phyloP scores from a whole-genome alignment of 2,329 filamentous ascomycete genomes.

The Didymella lethalis region DNA sequence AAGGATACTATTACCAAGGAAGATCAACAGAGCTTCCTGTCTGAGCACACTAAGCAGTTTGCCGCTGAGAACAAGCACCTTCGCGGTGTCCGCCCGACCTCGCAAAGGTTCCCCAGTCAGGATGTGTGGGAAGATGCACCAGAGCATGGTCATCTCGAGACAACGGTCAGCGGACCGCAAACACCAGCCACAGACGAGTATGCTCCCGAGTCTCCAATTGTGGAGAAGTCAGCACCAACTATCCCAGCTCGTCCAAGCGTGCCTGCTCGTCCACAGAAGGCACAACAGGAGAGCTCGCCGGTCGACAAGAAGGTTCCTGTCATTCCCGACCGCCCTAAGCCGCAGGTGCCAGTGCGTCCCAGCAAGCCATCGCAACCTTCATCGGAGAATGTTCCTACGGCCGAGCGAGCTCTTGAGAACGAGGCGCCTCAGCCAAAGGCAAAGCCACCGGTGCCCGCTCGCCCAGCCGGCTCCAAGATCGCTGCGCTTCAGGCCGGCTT shows the following conservation, averaged over 20 bases:
- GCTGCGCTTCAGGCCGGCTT: constrained; percentile 90
- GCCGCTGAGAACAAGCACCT: constrained; percentile 64
- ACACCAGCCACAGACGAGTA: constrained; percentile 58
- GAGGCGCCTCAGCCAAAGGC: constrained; percentile 64
- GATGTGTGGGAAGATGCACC: constrained; percentile 96
- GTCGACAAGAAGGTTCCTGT: constrained; percentile 61
- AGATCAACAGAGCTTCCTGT: constrained; percentile 54
- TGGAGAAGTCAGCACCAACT: constrained; percentile 35
- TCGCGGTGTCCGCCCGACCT: constrained; percentile 61
- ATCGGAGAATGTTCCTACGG: constrained; percentile 47
- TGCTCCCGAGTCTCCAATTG: constrained; percentile 43
- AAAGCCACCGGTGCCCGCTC: constrained; percentile 84
- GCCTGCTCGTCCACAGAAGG: constrained; percentile 47
- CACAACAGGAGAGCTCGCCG: constrained; percentile 52
- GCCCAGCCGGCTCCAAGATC: constrained; percentile 84
- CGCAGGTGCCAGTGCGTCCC: constrained; percentile 67
- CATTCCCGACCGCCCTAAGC: constrained; percentile 68
- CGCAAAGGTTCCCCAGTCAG: constrained; percentile 82
- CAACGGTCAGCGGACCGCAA: constrained; percentile 69
- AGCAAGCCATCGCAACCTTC: constrained; percentile 60
- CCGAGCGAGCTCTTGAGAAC: constrained; percentile 35
- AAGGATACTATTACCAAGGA: constrained; percentile 54
- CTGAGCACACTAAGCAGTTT: constrained; percentile 61
- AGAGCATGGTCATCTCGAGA: constrained; percentile 80
- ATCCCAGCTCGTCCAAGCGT: constrained; percentile 42